Base-by-base conservation (phyloP, 2,329 filamentous ascomycete genomes). In the Fusarium dimerum region DNA sequence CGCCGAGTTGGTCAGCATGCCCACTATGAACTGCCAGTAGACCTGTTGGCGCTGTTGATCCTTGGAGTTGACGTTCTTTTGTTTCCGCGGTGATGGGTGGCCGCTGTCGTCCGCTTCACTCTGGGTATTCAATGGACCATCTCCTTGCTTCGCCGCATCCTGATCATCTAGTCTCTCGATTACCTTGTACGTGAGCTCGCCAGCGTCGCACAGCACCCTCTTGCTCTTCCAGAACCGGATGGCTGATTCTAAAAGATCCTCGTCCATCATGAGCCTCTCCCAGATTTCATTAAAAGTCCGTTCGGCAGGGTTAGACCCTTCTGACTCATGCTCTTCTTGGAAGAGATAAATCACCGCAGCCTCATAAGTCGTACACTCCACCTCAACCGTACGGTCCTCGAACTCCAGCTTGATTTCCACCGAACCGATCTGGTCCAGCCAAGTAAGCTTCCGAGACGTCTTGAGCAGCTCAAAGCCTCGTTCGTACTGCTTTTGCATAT, bases 1-100 rank as follows among this genome's bases (percentile, higher is more conserved):
- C 16, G 88, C 88, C 63, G 91, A 88, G 71, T 97, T 97, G 56
- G 91, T 97, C 72, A 99, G 76, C 94, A 99, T 97, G 47, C 90
- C 91, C 51, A 92, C 78, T 52, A 99, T 92, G 69, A 96, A 97
- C 65, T 92, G 88, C 84, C 89, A 91, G 72, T 97, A 96, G 39
- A 96, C 81, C 41, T 74, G 72, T 34, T 79, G 77, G 52, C 78
- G 77, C 62, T 82, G 81, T 61, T 79, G 77, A 66, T 86, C 83
- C 68, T 90, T 87, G 59, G 84, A 79, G 18, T 88, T 81, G 32
- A 89, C 76, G 73, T 69, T 74, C 54, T 76, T 79, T 47, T 77
- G 72, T 60, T 85, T 80, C 6, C 77, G 80, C 20, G 77, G 76
- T 18, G 75, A 78, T 38, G 72, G 62, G 42, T 70, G 71, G 18